phyloP scores from a whole-genome alignment of 2,329 filamentous ascomycete species.

The Neonectria punicea region DNA sequence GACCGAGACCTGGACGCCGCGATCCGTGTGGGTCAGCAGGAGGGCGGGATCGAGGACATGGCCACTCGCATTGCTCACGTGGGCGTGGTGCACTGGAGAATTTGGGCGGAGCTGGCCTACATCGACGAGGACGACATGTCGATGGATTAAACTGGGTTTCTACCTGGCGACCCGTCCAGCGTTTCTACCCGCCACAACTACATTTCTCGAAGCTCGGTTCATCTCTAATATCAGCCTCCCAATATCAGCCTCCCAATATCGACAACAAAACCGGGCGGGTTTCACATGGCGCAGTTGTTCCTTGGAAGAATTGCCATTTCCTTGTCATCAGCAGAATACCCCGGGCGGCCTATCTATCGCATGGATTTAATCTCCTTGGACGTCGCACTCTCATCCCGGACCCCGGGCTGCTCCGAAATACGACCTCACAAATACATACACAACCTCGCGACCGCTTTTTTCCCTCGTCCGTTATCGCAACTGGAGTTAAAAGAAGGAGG shows the following conservation, averaged over 20 bases:
- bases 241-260: constrained; percentile 40
- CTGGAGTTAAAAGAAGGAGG: constrained; percentile 23
- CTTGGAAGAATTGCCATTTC: neutral
- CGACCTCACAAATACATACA: constrained; percentile 12
- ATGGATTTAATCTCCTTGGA: constrained; percentile 17
- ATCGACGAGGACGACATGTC: constrained; percentile 53
- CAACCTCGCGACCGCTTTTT: constrained; percentile 1
- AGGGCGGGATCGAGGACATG: constrained; percentile 71
- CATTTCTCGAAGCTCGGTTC: constrained; percentile 29
- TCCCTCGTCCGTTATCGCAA: constrained; percentile 10
- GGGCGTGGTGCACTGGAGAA: constrained; percentile 86
- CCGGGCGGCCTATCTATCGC: constrained; percentile 13
- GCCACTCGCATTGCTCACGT: constrained; percentile 84
- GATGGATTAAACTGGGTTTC: constrained; percentile 40
- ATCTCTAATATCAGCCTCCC: constrained; percentile 35
- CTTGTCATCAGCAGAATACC: constrained; percentile 20
- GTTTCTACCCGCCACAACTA: constrained; percentile 11
- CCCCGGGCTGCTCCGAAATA: constrained; percentile 32
- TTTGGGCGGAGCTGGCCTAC: constrained; percentile 85
- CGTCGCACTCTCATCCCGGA: neutral
- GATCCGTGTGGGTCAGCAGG: constrained; percentile 58
- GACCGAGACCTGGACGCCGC: constrained; percentile 49
- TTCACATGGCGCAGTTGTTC: neutral
- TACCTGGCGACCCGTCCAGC: neutral
- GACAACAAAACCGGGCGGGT: constrained; percentile 9